Evolutionary conservation across 306 rosid genomes (phyloP).

Genomic region (Cucumis sativus): Cucumber_9930_V3 NC_026657.2:12616501-12617000

Average conservation of each 20-base stretch:
- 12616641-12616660: slow-evolving; percentile 41
- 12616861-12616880: neutral
- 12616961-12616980: slow-evolving; percentile 71
- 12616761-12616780: slow-evolving; percentile 32
- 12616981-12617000: slow-evolving; percentile 87
- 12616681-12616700: slow-evolving; percentile 14
- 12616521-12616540: slow-evolving; percentile 84
- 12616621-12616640: slow-evolving; percentile 13
- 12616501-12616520: slow-evolving; percentile 32
- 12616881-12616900: neutral
- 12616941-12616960: slow-evolving; percentile 89
- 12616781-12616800: slow-evolving; percentile 62
- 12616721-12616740: neutral
- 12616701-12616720: slow-evolving; percentile 14
- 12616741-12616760: neutral
- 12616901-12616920: neutral
- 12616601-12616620: slow-evolving; percentile 9
- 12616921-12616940: slow-evolving; percentile 79
- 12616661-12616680: slow-evolving; percentile 13
- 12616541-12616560: slow-evolving; percentile 68
- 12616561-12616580: slow-evolving; percentile 36
- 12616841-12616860: neutral
- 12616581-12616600: slow-evolving; percentile 15
- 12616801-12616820: slow-evolving; percentile 83
- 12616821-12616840: slow-evolving; percentile 89